Base-by-base conservation (phyloP, 2,329 filamentous ascomycete species). In the Camillea tinctor region DNA sequence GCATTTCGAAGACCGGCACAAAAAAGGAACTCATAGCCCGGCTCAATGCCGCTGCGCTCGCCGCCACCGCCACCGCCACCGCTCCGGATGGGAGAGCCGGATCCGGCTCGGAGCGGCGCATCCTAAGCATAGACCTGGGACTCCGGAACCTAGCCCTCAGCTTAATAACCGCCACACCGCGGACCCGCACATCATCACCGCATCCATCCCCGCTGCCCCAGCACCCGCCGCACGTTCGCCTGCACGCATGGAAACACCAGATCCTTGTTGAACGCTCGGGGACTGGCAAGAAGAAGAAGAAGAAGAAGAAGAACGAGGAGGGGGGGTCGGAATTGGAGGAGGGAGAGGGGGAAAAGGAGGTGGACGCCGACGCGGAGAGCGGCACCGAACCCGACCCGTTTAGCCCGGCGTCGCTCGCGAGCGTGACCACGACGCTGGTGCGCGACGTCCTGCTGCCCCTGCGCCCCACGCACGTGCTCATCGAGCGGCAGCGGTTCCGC, bases 51-150 rank as follows among this genome's bases (percentile, higher is more conserved):
- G 76, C 78, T 55, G 62, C 55, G 50, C 17, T 44, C 19, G 22
- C 26, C 13, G 52, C n/a, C 17, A 48, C 44, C 3, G 24, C 55
- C 9, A 21, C 50, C 20, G 67, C 79, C 19, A 50, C 57, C 2
- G 52, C 60, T 9, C 62, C 59, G 36, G 62, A 62, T 20, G 57
- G 64, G 20, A 55, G 67, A n/a, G 19, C n/a, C n/a, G n/a, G 64
- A 22, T 3, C 71, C 59, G 40, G 63, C 69, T 60, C 59, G 23
- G 54, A 60, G 26, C 66, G 51, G 60, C 78, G 66, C 81, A 80
- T 95, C 22, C 74, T 95, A 36, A 93, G 90, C 71, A 89, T 96
- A 63, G 92, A 96, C 73, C 89, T 95, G 85, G 92, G 92, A 3
- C 90, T 96, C 65, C 86, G 86, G 50, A 96, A 96, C 72, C 79